Conservation (phyloP, 805 yeast genomes). For the Kuraishia capsulata region DNA sequence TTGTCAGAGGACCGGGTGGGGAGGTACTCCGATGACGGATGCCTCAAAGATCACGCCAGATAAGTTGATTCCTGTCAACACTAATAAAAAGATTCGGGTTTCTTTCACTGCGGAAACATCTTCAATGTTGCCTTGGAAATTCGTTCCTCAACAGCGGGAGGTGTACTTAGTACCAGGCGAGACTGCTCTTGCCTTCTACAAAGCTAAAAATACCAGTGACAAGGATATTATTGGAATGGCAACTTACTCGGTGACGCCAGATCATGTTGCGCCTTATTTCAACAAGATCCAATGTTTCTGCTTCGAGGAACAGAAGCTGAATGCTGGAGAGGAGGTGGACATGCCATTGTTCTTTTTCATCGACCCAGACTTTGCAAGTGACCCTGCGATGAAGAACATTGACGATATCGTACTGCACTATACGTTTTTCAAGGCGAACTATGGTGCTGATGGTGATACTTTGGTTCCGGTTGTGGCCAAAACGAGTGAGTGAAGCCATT, state of each 20-base stretch:
- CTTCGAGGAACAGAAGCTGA: conserved; percentile 89
- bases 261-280: conserved; percentile 92
- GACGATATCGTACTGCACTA: conserved; percentile 88
- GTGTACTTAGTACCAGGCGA: conserved; percentile 94
- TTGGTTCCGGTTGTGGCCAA: background rate
- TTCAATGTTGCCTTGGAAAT: conserved; percentile 87
- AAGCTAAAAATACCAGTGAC: conserved; percentile 77
- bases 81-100: conserved; percentile 72
- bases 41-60: conserved; percentile 72
- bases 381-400: conserved; percentile 85
- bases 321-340: conserved; percentile 96
- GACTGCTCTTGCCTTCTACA: conserved; percentile 92
- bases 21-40: conserved; percentile 92
- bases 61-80: conserved; percentile 79
- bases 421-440: conserved; percentile 70
- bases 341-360: conserved; percentile 98
- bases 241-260: conserved; percentile 93
- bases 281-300: conserved; percentile 97
- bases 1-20: conserved; percentile 94
- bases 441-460: conserved; percentile 10
- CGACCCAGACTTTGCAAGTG: conserved; percentile 91
- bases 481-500: no score
- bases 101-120: conserved; percentile 90
- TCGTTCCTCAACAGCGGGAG: conserved; percentile 89
- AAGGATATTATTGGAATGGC: conserved; percentile 98